Base-by-base conservation (phyloP, 1,139 yeast species). In the Yamadazyma jaroonii region DNA sequence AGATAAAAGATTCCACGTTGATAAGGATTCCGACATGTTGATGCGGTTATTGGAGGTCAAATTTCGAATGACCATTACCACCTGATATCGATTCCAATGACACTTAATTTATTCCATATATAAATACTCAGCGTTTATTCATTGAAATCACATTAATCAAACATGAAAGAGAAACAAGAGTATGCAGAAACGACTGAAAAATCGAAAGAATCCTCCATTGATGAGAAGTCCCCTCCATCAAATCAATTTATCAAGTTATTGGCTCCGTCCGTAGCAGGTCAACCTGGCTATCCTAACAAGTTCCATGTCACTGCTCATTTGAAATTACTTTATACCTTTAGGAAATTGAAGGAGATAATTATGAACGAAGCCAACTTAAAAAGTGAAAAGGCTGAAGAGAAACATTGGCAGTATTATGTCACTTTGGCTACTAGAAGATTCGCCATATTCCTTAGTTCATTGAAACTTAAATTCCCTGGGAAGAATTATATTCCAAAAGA, bases 371-470 rank as follows among this genome's bases (percentile, higher is more conserved):
- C 25, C 10, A 26, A 14, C 25, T 17, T 17, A 6, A 17, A 6
- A 6, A 17, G 13, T n/a, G 3, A 10, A 6, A 5, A 11, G 5
- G 10, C 4, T 10, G 44, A 33, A 13, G 53, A 50, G 9, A 56
- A 58, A 36, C 42, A 48, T 9, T 65, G 71, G 71, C 57, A 57
- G 29, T 53, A 55, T 3, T 65, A 55, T 38, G 41, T 64, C 12
- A 47, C 60, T 1, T 44, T 54, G 28, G 66, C 71, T 0, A 60
- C 53, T 4, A 49, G 63, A 30, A 49, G 66, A 23, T 66, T 65
- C 38, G 44, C 50, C 5, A 40, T 50, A 6, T 64, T 57, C 50
- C 52, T 61, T 32, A 50, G 56, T 25, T 58, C 57, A 2, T 17
- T 35, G 29, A 31, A 29, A 20, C 12, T 12, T 7, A 34, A 24